Evolutionary conservation across 1,284 basidiomycete genomes (phyloP), one percentile per base, ranked within the genome.

Genomic region (Tilletiopsis washingtonensis): DNA sequence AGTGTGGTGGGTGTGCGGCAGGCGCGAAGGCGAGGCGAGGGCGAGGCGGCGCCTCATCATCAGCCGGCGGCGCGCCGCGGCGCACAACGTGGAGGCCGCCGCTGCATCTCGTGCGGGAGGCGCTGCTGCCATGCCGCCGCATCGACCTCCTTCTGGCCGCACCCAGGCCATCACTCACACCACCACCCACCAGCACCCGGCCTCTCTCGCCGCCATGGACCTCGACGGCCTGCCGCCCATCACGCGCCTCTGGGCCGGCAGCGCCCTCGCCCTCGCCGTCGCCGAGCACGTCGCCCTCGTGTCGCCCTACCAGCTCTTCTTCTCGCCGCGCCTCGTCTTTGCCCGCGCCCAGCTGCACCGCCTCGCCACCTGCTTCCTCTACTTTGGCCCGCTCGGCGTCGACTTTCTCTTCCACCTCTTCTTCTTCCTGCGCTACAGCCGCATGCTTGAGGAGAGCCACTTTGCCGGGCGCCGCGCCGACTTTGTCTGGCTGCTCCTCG

Each of bases 371-470:
- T 91, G 86, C 6, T 97, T 97, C 78, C 84, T 93, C 67, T 98
- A 93, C 76, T 98, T 97, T 75, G 93, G 93, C 9, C 81, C 84
- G 0, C 81, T 97, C 61, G 88, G 85, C 2, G 76, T 97, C n/a
- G 91, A 97, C 72, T 89, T 96, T 58, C 79, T 93, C 51, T 94
- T 98, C 75, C 91, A 97, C 73, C 79, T 98, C 51, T 94, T 96
- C 80, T 97, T 97, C 79, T 91, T 96, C 71, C 91, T 97, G 88
- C 80, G 93, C 47, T 98, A 97, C 72, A 90, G 88, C 49, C 81
- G 90, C 44, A 86, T 96, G 82, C 78, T 98, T 1, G 93, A 98
- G 75, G 90, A 96, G 74, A 90, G 89, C 23, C 89, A 89, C 1
- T 98, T 93, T 74, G 84, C 87, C 25, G 89, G 91, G 58, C 80